These are phyloP conservation scores for Colletotrichum sp. DNA, from an alignment of 2,329 filamentous ascomycete species.

Conservation along the genomic window DNA sequence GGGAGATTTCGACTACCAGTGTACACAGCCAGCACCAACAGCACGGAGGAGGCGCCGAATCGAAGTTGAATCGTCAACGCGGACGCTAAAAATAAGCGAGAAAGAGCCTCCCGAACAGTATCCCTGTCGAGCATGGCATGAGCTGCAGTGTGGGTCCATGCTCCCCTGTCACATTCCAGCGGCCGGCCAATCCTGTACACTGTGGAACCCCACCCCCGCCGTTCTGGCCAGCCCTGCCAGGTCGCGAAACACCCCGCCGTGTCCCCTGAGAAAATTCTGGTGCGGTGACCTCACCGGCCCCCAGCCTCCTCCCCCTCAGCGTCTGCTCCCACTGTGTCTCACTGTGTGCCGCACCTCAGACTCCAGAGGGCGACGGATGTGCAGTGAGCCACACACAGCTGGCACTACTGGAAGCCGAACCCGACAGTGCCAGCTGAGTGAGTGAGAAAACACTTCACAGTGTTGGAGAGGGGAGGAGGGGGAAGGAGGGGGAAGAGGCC, in stretches of 20 bases:
- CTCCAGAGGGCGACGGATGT: not conserved
- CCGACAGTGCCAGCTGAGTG: not conserved
- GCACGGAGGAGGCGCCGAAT: constrained; percentile 24
- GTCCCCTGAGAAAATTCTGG: constrained; percentile 6
- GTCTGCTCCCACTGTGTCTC: not conserved
- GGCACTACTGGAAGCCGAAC: not conserved
- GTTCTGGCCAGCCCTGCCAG: constrained; percentile 21
- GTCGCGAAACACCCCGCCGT: constrained; percentile 16
- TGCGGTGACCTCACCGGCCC: constrained; percentile 9
- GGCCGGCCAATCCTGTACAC: not conserved
- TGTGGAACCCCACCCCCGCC: constrained; percentile 11
- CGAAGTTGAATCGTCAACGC: constrained; percentile 13
- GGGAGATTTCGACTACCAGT: not conserved
- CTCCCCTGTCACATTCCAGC: not conserved
- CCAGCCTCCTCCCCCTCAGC: not conserved
- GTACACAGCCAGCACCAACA: constrained; percentile 22
- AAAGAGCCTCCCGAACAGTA: constrained; percentile 24
- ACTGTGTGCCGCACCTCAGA: not conserved
- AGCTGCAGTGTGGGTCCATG: constrained; percentile 11
- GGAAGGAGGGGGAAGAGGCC: constrained; percentile 1
- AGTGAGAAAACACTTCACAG: not conserved
- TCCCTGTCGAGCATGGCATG: constrained; percentile 23
- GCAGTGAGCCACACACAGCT: not conserved
- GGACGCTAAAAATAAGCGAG: constrained; percentile 26
- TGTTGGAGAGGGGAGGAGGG: not conserved